phyloP scores from a whole-genome alignment of 345 rosid genomes.

The Citrus trifoliata region DNA sequence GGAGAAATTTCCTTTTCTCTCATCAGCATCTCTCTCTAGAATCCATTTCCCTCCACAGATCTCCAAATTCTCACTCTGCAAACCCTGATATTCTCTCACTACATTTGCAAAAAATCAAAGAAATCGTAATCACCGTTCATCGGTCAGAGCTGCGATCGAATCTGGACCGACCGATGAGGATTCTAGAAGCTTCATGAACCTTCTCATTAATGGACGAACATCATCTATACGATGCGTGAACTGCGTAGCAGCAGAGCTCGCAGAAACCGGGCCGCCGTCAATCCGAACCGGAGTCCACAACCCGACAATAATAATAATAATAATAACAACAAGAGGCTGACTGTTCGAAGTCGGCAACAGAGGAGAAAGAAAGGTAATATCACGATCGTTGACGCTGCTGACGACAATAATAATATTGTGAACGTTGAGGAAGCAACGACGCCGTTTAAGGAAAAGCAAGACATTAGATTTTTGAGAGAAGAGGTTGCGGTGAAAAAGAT shows the following conservation, averaged over 20 bases:
- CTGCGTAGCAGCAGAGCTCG: conserved; percentile 41
- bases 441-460: conserved; percentile 15
- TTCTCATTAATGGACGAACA: conserved; percentile 25
- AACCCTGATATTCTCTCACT: conserved; percentile 22
- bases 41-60: conserved; percentile 35
- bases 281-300: conserved; percentile 24
- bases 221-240: conserved; percentile 40
- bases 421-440: conserved; percentile 13
- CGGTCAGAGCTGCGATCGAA: conserved; percentile 1
- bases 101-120: neutral
- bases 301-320: conserved; percentile 11
- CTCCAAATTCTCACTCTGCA: conserved; percentile 18
- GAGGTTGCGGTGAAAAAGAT: conserved; percentile 40
- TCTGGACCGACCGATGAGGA: conserved; percentile 12
- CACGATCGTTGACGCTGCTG: conserved; percentile 24
- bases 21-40: neutral
- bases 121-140: neutral
- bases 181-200: conserved; percentile 42
- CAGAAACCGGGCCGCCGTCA: conserved; percentile 30
- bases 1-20: neutral
- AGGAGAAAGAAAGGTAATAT: conserved; percentile 6
- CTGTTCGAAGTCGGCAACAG: neutral
- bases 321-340: neutral
- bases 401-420: conserved; percentile 6
- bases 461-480: conserved; percentile 26